phyloP scores from a whole-genome alignment of 768 basidiomycete species.

The Pisolithus orientalis region DNA sequence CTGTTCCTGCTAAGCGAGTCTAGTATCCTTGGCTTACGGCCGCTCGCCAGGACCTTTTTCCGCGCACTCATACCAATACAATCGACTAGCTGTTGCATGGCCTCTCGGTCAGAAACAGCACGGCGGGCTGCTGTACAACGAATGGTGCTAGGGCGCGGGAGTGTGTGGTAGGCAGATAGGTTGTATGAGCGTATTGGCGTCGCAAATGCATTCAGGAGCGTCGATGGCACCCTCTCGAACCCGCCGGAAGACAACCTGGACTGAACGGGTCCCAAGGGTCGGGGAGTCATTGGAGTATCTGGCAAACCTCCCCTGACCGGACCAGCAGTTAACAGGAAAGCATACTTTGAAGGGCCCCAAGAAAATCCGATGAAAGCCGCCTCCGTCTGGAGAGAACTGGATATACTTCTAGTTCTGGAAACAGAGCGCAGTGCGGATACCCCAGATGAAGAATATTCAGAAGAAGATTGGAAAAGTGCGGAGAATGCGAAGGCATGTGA shows the following conservation, averaged over 20 bases:
- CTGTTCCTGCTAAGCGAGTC: slow-evolving; percentile 26
- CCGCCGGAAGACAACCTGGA: slow-evolving; percentile 4
- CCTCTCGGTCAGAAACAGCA: slow-evolving; percentile 72
- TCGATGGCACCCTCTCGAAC: slow-evolving; percentile 8
- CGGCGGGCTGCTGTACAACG: slow-evolving; percentile 44
- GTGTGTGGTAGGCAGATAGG: slow-evolving; percentile 38
- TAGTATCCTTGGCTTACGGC: slow-evolving; percentile 63
- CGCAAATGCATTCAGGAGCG: slow-evolving; percentile 35
- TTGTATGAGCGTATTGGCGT: slow-evolving; percentile 55
- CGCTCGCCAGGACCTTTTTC: slow-evolving; percentile 80
- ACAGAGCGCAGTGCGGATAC: slow-evolving; percentile 42
- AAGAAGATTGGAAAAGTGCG: slow-evolving; percentile 66
- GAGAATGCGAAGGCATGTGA: slow-evolving; percentile 75
- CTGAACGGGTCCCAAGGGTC: slow-evolving; percentile 13
- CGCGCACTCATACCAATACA: slow-evolving; percentile 83
- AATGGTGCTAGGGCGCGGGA: slow-evolving; percentile 48
- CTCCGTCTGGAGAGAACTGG: slow-evolving; percentile 28
- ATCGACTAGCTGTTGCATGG: slow-evolving; percentile 82
- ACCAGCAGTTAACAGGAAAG: slow-evolving; percentile 37
- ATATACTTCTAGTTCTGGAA: slow-evolving; percentile 25
- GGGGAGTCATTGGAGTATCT: slow-evolving; percentile 15
- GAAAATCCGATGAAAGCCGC: slow-evolving; percentile 78
- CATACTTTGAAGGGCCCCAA: slow-evolving; percentile 70
- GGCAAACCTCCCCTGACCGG: slow-evolving; percentile 1
- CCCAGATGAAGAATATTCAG: slow-evolving; percentile 42